phyloP scores from a whole-genome alignment of 352 stramenopile genomes.

The Pythium brassicae region DNA sequence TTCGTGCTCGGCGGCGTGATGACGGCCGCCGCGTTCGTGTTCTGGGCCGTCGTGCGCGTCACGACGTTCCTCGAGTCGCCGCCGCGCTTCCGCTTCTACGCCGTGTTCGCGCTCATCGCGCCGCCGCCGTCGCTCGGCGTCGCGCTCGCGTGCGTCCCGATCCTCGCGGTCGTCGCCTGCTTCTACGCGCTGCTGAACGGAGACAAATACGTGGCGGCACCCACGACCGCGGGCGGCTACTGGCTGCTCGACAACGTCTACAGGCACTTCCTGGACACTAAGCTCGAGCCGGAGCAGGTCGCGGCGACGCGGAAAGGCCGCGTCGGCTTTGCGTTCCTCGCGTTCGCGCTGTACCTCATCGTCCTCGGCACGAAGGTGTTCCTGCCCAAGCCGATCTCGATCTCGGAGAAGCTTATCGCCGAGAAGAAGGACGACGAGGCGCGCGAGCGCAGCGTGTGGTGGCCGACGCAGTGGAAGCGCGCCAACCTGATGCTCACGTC shows the following conservation, averaged over 20 bases:
- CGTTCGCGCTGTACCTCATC: slow-evolving; percentile 87
- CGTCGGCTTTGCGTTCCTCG: slow-evolving; percentile 91
- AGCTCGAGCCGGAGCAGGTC: slow-evolving; percentile 75
- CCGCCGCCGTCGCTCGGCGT: slow-evolving; percentile 86
- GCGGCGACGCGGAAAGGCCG: slow-evolving; percentile 75
- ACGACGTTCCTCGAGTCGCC: slow-evolving; percentile 90
- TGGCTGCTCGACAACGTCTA: slow-evolving; percentile 76
- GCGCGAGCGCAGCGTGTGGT: slow-evolving; percentile 77
- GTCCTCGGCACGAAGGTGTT: slow-evolving; percentile 87
- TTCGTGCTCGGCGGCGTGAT: slow-evolving; percentile 88
- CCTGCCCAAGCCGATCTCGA: slow-evolving; percentile 86
- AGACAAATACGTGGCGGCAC: slow-evolving; percentile 30
- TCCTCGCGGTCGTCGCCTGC: slow-evolving; percentile 58
- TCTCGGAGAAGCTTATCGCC: slow-evolving; percentile 85
- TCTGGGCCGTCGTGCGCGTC: slow-evolving; percentile 89
- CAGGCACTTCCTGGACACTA: slow-evolving; percentile 85
- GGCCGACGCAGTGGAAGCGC: slow-evolving; percentile 92
- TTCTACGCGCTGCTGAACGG: slow-evolving; percentile 75
- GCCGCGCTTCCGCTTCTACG: slow-evolving; percentile 89
- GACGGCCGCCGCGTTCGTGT: slow-evolving; percentile 73
- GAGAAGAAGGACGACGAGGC: slow-evolving; percentile 76
- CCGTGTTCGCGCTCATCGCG: slow-evolving; percentile 90
- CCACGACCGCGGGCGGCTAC: slow-evolving; percentile 40
- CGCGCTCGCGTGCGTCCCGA: slow-evolving; percentile 84
- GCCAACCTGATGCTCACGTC: slow-evolving; percentile 95